These are phyloP conservation scores for Zymoseptoria brevis DNA, from an alignment of 2,329 filamentous ascomycete species.

Conservation along the genomic window DNA sequence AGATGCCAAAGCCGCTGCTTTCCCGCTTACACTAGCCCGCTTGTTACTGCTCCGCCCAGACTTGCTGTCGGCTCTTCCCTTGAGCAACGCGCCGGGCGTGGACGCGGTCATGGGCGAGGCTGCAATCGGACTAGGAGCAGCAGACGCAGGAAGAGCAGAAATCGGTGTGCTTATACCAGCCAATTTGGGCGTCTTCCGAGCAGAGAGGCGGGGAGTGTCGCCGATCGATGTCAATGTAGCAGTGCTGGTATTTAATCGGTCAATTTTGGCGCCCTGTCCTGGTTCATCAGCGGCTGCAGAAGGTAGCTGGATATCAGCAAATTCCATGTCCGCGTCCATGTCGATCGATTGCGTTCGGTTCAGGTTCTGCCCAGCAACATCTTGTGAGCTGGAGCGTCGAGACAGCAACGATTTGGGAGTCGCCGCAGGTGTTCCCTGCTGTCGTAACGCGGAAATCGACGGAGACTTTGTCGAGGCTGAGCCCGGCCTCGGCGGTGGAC, in stretches of 20 bases:
- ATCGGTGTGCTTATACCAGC: slow-evolving; percentile 47
- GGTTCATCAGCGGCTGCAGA: slow-evolving; percentile 52
- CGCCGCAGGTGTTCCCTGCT: slow-evolving; percentile 17
- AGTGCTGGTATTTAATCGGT: slow-evolving; percentile 45
- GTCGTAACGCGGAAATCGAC: slow-evolving; percentile 52
- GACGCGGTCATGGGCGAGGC: slow-evolving; percentile 44
- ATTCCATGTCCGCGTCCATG: slow-evolving; percentile 13
- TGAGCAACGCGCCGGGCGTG: slow-evolving; percentile 26
- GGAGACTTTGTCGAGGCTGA: slow-evolving; percentile 58
- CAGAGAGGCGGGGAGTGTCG: slow-evolving; percentile 54
- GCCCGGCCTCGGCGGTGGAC: slow-evolving; percentile 54
- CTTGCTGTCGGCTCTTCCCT: slow-evolving; percentile 31
- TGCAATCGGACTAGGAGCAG: slow-evolving; percentile 43
- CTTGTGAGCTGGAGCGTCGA: slow-evolving; percentile 13
- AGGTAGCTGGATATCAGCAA: slow-evolving; percentile 63
- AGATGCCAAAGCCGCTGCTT: slow-evolving; percentile 67
- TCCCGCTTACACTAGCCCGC: slow-evolving; percentile 48
- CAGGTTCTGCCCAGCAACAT: not conserved
- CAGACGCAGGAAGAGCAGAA: slow-evolving; percentile 31
- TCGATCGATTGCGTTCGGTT: not conserved
- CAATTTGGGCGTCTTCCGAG: slow-evolving; percentile 59
- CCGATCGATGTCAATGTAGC: slow-evolving; percentile 35
- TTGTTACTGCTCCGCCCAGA: slow-evolving; percentile 51
- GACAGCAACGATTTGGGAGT: slow-evolving; percentile 29
- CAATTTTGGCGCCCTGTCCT: slow-evolving; percentile 25